These are phyloP conservation scores for Plectosphaerella cucumerina DNA, from an alignment of 2,329 filamentous ascomycete genomes.

Conservation along the genomic window DNA sequence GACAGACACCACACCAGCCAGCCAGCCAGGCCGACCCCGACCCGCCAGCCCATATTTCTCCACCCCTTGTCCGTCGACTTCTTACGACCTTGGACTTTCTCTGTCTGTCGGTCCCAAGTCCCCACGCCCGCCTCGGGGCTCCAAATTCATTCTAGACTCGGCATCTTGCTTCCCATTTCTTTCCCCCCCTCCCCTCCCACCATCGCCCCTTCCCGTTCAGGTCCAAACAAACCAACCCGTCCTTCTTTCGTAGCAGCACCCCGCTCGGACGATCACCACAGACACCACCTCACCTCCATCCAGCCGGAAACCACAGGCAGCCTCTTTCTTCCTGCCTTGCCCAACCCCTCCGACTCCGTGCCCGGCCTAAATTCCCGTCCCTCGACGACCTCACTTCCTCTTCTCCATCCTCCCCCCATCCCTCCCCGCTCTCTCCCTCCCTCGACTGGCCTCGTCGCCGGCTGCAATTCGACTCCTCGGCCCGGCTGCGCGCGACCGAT, in stretches of 20 bases:
- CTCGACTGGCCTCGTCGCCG: background rate
- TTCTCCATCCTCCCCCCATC: background rate
- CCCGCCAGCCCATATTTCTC: background rate
- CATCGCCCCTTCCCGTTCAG: too few species aligned
- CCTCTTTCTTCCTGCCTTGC: background rate
- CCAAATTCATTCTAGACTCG: constrained; percentile 3
- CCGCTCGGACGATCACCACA: background rate
- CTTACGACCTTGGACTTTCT: constrained; percentile 1
- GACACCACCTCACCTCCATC: too few species aligned
- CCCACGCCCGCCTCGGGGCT: constrained; percentile 2
- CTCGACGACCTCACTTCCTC: background rate
- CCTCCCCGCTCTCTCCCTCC: background rate
- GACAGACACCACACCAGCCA: too few species aligned
- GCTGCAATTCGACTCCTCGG: background rate
- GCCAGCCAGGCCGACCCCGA: background rate
- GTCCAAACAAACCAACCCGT: background rate
- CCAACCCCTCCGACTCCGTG: background rate
- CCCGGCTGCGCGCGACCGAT: background rate
- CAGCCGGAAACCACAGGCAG: too few species aligned
- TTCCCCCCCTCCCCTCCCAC: background rate
- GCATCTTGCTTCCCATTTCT: background rate
- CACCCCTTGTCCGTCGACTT: constrained; percentile 1
- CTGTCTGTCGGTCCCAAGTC: background rate
- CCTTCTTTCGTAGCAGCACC: constrained; percentile 2
- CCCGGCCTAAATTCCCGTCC: background rate